Conservation (phyloP, 2,329 filamentous ascomycete species). For the Aspergillus terreus region DNA sequence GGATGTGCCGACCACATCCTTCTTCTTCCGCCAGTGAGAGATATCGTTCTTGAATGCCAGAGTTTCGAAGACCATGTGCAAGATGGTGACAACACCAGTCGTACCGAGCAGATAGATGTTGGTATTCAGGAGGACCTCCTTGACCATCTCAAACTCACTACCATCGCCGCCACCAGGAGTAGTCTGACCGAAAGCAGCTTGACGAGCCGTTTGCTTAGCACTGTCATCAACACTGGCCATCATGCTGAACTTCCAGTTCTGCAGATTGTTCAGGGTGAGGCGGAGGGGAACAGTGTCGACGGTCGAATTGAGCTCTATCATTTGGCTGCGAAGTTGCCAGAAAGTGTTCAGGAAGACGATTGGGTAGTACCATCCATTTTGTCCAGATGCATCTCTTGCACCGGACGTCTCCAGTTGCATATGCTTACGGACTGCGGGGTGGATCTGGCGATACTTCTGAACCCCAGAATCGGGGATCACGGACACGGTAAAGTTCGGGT, state of each 20-base stretch:
- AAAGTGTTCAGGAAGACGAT: slow-evolving; percentile 92
- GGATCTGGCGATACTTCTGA: slow-evolving; percentile 62
- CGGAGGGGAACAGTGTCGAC: slow-evolving; percentile 77
- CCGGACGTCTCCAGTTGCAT: slow-evolving; percentile 75
- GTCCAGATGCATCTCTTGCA: slow-evolving; percentile 75
- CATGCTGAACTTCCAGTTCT: slow-evolving; percentile 85
- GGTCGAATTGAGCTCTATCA: slow-evolving; percentile 88
- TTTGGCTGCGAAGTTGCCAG: slow-evolving; percentile 90
- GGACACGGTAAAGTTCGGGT: slow-evolving; percentile 88
- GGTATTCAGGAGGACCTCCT: slow-evolving; percentile 89
- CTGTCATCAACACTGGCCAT: slow-evolving; percentile 82
- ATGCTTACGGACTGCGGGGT: slow-evolving; percentile 72
- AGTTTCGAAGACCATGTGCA: slow-evolving; percentile 93
- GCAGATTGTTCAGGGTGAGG: slow-evolving; percentile 76
- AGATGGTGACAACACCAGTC: slow-evolving; percentile 77
- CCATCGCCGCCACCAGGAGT: slow-evolving; percentile 80
- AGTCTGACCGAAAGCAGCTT: slow-evolving; percentile 69
- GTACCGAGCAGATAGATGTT: slow-evolving; percentile 86
- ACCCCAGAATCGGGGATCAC: slow-evolving; percentile 78
- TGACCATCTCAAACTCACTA: slow-evolving; percentile 93
- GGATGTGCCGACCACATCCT: slow-evolving; percentile 95
- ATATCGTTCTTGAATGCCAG: slow-evolving; percentile 98
- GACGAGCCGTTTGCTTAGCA: slow-evolving; percentile 75
- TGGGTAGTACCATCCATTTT: slow-evolving; percentile 92
- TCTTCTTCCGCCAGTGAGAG: slow-evolving; percentile 98